phyloP scores from a whole-genome alignment of 1,139 yeast species.

The Geotrichum armillariae region DNA sequence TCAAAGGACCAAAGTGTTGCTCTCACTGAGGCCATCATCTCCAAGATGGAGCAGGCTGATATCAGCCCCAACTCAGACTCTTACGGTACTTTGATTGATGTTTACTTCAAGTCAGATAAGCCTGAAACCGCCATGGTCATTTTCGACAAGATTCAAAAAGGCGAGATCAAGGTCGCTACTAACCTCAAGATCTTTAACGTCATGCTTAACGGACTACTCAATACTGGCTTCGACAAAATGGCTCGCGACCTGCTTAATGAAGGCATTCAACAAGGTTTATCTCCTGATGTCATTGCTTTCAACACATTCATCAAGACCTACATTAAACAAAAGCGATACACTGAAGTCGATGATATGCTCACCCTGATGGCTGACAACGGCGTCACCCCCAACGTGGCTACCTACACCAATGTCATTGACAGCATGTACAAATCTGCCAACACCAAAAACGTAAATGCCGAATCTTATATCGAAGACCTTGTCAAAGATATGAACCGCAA shows the following conservation, averaged over 20 bases:
- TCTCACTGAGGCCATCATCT: constrained; percentile 42
- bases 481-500: constrained; percentile 46
- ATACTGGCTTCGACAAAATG: constrained; percentile 29
- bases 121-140: constrained; percentile 37
- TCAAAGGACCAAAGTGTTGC: constrained; percentile 35
- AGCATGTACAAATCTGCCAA: constrained; percentile 51
- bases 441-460: constrained; percentile 49
- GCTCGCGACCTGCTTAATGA: constrained; percentile 37
- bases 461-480: constrained; percentile 43
- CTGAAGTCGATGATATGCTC: constrained; percentile 41
- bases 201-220: constrained; percentile 38
- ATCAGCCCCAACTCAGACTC: constrained; percentile 44
- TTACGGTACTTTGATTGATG: constrained; percentile 40
- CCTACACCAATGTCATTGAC: constrained; percentile 65
- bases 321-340: constrained; percentile 35
- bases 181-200: constrained; percentile 37
- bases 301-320: constrained; percentile 43
- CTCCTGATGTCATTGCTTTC: constrained; percentile 43
- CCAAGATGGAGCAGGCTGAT: constrained; percentile 40
- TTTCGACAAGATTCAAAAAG: constrained; percentile 30
- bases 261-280: constrained; percentile 35
- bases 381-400: constrained; percentile 62
- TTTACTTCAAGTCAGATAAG: constrained; percentile 37
- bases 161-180: constrained; percentile 27
- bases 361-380: constrained; percentile 40